These are phyloP conservation scores for Paramecium octaurelia DNA, from an alignment of 73 alveolate genomes.

Conservation along the genomic window DNA sequence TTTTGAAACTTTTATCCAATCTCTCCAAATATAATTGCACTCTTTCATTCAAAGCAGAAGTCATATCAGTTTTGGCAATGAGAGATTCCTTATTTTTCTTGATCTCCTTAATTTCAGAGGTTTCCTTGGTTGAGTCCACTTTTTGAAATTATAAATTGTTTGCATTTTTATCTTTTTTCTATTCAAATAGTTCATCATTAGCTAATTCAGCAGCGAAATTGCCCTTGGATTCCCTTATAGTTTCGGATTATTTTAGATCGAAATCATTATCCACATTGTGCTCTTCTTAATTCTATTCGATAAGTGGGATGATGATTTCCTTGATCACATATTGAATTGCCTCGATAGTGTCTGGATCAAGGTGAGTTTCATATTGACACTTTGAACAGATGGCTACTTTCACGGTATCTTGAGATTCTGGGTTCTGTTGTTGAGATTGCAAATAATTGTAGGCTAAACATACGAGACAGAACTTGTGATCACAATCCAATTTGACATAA, in stretches of 20 bases:
- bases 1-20: constrained; percentile 24
- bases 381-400: background rate
- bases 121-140: background rate
- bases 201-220: background rate
- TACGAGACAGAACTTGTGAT: constrained; percentile 29
- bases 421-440: background rate
- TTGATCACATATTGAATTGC: background rate
- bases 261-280: background rate
- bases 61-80: background rate
- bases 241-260: background rate
- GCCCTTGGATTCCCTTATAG: background rate
- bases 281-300: background rate
- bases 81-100: background rate
- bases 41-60: background rate
- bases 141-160: background rate
- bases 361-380: background rate
- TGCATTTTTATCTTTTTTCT: background rate
- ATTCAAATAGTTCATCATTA: background rate
- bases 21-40: background rate
- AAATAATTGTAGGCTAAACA: constrained; percentile 15
- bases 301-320: background rate
- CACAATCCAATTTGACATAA: constrained; percentile 29
- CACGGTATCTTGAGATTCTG: background rate
- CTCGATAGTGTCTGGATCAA: constrained; percentile 16
- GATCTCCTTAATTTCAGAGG: background rate